A percentile compares a stretch with the other conserved stretches of the same genome.
These are phyloP conservation scores for Starmerella bombi DNA, from an alignment of 805 yeast genomes.

Conservation along the genomic window DNA sequence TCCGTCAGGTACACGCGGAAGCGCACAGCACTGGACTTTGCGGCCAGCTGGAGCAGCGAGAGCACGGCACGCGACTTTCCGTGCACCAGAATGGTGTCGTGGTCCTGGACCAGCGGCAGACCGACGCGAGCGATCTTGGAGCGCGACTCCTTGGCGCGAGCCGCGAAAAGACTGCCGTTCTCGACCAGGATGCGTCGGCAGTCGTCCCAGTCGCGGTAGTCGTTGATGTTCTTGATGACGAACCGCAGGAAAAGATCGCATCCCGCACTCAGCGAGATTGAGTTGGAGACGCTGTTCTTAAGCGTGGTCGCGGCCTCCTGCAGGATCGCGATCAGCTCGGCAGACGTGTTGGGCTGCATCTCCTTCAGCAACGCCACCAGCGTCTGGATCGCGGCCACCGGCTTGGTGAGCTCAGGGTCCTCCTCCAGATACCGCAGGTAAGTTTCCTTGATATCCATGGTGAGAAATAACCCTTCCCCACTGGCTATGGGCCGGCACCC, in stretches of 20 bases:
- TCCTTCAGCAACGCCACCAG: constrained; percentile 69
- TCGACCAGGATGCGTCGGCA: constrained; percentile 78
- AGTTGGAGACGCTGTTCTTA: constrained; percentile 71
- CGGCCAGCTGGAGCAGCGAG: constrained; percentile 63
- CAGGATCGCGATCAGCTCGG: constrained; percentile 74
- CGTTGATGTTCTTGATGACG: constrained; percentile 76
- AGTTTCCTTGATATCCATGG: constrained; percentile 69
- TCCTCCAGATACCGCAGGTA: constrained; percentile 71
- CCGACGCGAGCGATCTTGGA: constrained; percentile 80
- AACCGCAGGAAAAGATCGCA: constrained; percentile 93
- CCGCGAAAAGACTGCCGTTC: constrained; percentile 83
- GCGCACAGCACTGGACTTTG: constrained; percentile 51
- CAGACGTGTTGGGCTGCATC: constrained; percentile 83
- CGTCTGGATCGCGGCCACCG: constrained; percentile 95
- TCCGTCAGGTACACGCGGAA: constrained; percentile 89
- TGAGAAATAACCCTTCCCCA: not conserved
- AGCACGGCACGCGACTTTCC: constrained; percentile 85
- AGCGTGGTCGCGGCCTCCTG: constrained; percentile 62
- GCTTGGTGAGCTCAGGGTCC: constrained; percentile 97
- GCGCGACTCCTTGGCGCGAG: constrained; percentile 83
- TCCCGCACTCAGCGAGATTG: constrained; percentile 90
- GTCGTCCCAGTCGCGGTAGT: constrained; percentile 84
- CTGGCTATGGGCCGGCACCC: too few relatives aligned
- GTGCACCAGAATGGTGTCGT: constrained; percentile 77
- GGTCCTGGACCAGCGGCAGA: constrained; percentile 78